A percentile compares a stretch with the other conserved stretches of the same genome.
phyloP scores from a whole-genome alignment of 805 yeast genomes.

The Lachancea kluyveri region DNA sequence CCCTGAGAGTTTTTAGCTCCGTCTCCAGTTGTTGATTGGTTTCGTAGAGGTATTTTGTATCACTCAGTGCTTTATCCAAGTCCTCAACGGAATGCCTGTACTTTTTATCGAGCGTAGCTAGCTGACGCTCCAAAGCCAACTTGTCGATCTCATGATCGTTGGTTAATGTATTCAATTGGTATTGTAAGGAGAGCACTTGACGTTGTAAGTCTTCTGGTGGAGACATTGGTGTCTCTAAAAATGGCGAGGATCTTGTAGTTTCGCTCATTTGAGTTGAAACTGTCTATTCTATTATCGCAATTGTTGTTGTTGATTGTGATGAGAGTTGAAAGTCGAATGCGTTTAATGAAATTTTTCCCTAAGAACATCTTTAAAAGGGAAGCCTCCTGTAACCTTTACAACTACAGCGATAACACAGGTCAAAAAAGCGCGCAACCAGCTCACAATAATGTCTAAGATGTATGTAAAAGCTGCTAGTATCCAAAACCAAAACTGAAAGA shows the following conservation, averaged over 20 bases:
- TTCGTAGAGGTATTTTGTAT: conserved; percentile 32
- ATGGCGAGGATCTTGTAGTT: conserved; percentile 33
- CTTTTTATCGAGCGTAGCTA: conserved; percentile 22
- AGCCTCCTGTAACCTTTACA: no score
- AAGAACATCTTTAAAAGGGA: not conserved
- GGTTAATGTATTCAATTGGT: conserved; percentile 32
- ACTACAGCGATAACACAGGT: no score
- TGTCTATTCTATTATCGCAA: not conserved
- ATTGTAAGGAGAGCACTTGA: conserved; percentile 29
- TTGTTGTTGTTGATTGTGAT: conserved; percentile 1
- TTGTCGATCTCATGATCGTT: conserved; percentile 33
- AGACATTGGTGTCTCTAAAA: conserved; percentile 28
- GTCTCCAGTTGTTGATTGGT: conserved; percentile 22
- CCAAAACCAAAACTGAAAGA: no score
- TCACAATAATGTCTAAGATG: not conserved
- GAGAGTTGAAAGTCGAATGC: no score
- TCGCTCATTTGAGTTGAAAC: conserved; percentile 12
- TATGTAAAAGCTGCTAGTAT: no score
- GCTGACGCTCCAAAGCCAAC: conserved; percentile 20
- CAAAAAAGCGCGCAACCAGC: no score
- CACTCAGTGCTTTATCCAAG: conserved; percentile 29
- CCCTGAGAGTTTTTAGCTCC: conserved; percentile 18
- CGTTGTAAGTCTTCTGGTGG: conserved; percentile 12
- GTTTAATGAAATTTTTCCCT: not conserved
- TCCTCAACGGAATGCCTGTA: conserved; percentile 29